A percentile compares a stretch with the other conserved stretches of the same genome.
These are phyloP conservation scores for Antarctomyces pellizariae DNA, from an alignment of 495 filamentous ascomycete species.

Conservation along the genomic window DNA sequence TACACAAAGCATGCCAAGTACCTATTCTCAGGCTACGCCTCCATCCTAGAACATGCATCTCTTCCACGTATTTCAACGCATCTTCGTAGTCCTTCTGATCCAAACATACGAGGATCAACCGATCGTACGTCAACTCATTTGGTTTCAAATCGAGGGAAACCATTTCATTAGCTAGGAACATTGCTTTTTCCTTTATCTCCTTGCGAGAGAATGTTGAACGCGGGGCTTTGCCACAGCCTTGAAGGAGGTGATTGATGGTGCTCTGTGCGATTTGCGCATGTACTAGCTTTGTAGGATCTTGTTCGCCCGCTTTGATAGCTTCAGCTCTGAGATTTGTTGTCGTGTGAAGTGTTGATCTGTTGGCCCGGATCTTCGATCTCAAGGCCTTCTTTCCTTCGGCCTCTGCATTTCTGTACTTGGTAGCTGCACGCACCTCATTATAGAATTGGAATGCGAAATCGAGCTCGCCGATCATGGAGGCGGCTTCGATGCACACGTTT, in stretches of 20 bases:
- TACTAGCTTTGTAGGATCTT: too few relatives aligned
- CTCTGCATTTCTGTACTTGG: constrained; percentile 34
- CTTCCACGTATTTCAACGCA: constrained; percentile 31
- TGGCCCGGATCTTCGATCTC: too few relatives aligned
- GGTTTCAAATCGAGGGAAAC: constrained; percentile 33
- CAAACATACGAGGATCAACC: constrained; percentile 41
- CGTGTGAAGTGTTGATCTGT: too few relatives aligned
- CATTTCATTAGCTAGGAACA: constrained; percentile 59
- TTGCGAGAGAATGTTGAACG: constrained; percentile 7
- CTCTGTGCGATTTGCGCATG: too few relatives aligned
- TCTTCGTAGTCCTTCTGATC: constrained; percentile 26
- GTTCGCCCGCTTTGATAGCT: too few relatives aligned
- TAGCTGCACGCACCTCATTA: constrained; percentile 36
- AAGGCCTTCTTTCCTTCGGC: too few relatives aligned
- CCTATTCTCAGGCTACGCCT: constrained; percentile 11
- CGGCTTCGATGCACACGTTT: constrained; percentile 37
- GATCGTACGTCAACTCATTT: constrained; percentile 38
- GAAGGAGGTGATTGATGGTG: constrained; percentile 46
- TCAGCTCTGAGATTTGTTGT: too few relatives aligned
- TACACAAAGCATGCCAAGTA: constrained; percentile 5
- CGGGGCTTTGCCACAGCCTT: constrained; percentile 25
- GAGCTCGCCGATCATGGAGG: constrained; percentile 18
- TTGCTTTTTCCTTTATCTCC: constrained; percentile 25
- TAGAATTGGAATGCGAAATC: constrained; percentile 42
- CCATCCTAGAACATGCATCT: constrained; percentile 20